A percentile compares a stretch with the other conserved stretches of the same genome.
Evolutionary conservation across 768 basidiomycete genomes (phyloP).

Genomic region (Crepidotus variabilis): DNA sequence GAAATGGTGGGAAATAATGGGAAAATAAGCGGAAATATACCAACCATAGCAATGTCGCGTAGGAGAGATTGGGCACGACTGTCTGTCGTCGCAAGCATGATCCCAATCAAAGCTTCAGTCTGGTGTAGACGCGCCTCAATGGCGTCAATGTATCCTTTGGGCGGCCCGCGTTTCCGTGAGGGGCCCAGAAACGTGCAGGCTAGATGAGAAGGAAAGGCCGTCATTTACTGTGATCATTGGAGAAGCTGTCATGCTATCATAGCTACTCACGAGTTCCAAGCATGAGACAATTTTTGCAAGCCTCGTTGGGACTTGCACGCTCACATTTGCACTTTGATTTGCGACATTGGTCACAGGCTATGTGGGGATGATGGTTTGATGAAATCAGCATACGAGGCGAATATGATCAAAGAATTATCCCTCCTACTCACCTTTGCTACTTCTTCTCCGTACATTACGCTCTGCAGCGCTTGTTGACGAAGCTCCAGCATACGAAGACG

Average conservation of each 20-base stretch:
- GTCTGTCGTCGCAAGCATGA: constrained; percentile 56
- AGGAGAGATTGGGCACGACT: constrained; percentile 41
- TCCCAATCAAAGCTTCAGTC: constrained; percentile 85
- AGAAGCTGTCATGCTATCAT: constrained; percentile 3
- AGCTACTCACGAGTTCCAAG: constrained; percentile 58
- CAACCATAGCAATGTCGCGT: constrained; percentile 47
- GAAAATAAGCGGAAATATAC: constrained; percentile 12
- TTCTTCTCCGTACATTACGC: constrained; percentile 62
- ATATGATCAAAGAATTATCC: not conserved
- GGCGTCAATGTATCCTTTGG: constrained; percentile 94
- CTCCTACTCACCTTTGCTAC: constrained; percentile 59
- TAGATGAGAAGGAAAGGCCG: constrained; percentile 21
- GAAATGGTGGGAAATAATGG: constrained; percentile 2
- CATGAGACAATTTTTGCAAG: constrained; percentile 76
- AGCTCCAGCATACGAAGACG: constrained; percentile 12
- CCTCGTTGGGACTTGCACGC: constrained; percentile 51
- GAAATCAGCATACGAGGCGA: constrained; percentile 3
- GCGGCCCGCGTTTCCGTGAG: constrained; percentile 80
- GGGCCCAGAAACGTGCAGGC: constrained; percentile 79
- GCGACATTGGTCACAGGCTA: constrained; percentile 86
- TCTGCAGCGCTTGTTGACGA: constrained; percentile 22
- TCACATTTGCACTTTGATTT: constrained; percentile 92
- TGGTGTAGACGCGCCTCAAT: constrained; percentile 90
- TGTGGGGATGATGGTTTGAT: constrained; percentile 6
- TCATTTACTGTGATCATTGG: constrained; percentile 3